Evolutionary conservation across 768 basidiomycete genomes (phyloP), one percentile per base, ranked within the genome.

Genomic region (Suillus hirtellus): DNA sequence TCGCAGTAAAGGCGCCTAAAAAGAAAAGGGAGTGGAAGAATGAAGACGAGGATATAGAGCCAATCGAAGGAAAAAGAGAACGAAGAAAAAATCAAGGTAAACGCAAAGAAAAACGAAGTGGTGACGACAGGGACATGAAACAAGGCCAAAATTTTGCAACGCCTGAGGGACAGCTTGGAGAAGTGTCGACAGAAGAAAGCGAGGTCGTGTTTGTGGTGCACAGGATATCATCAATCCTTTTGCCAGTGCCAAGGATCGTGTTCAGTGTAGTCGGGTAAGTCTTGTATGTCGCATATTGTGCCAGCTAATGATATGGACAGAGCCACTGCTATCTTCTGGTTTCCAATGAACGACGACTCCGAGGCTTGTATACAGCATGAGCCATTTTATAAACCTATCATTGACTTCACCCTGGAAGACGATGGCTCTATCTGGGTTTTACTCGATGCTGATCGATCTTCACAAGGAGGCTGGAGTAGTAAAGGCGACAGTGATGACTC

Each of bases 191-290:
- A 21, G 70, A 70, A 31, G 59, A 65, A 24, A 77, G 79, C 17
- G 75, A 75, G 37, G 62, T 65, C 0, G 78, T 89, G 0, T 78
- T 93, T 34, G 89, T 85, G 19, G 76, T 93, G 11, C 80, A 77
- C 40, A 83, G 79, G 65, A 86, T 94, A 54, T 77, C 73, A 34
- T 84, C 86, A 6, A 68, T 84, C 8, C 63, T 78, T 8, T 73
- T 78, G 3, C 74, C 9, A 72, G 69, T 4, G 74, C 76, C 14
- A 73, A 71, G 5, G 75, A 66, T 92, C 15, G 64, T 93, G 6
- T 94, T 93, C 71, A 88, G 80, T 63, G 89, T 81, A 6, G 80
- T 91, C 60, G 92, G 93, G 93, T 94, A 68, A 53, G 87, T 76
- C 12, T 31, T 38, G 21, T 50, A 38, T 40, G 9, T 15, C 49